Evolutionary conservation across 164 flowering plant species (phyloP), one percentile per base, ranked within the genome.

Genomic region (Litsea cubeba): DNA sequence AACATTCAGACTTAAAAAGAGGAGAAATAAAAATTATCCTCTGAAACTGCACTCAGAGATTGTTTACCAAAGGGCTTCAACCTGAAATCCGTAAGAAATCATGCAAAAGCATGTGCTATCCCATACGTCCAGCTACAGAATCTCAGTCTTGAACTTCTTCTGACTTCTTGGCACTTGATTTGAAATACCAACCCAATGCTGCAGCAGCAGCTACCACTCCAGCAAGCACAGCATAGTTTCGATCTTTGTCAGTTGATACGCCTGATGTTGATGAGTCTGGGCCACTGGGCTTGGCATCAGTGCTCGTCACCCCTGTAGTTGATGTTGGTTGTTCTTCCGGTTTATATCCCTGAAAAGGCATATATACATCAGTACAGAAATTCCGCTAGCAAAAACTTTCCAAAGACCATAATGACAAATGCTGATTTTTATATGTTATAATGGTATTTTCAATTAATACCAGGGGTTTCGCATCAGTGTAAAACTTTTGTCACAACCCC

Each of bases 191-290:
- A 46, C 97, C 98, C 20, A 86, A 72, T 32, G 88, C 90, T 72
- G 85, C 88, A 57, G 85, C 3, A 40, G 46, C 75, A 25, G 97
- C 80, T 10, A 85, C 75, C 0, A 80, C 79, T 58, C 97, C 98
- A 65, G 94, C 94, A 18, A 85, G 71, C 63, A 90, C 92, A 26
- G 83, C 98, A 86, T 89, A 94, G 85, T 94, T 94, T n/a, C 90
- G 78, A 76, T 86, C 20, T 75, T 89, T 92, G 83, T 87, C 89
- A 22, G 91, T 84, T 57, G 98, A 94, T 4, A 84, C 90, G 50
- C 84, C 83, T 17, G 85, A 73, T 35, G 87, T 77, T 40, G 96
- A 83, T 12, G 93, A 81, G 50, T 85, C 46, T 12, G 85, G 54
- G n/a, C 72, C 76, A 65, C 80, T 81, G 4, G 87, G 77, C 54